These are phyloP conservation scores for Fusarium chaquense DNA, from an alignment of 2,329 filamentous ascomycete genomes.

Conservation along the genomic window DNA sequence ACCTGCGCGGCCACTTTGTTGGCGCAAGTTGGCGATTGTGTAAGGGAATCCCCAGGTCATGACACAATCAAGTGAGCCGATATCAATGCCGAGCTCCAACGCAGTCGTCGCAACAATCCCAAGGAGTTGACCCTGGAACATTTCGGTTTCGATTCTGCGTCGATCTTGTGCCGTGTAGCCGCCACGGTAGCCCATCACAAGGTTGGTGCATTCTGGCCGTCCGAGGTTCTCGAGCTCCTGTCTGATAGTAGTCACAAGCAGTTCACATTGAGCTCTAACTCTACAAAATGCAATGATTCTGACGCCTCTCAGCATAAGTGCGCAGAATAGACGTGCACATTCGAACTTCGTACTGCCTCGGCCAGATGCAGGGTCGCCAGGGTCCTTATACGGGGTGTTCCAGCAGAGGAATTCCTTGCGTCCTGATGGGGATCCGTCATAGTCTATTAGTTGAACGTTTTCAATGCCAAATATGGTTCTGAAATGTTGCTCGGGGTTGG, in stretches of 20 bases:
- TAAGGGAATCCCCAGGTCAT: constrained; percentile 96
- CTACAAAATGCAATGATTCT: constrained; percentile 93
- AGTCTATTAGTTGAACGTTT: constrained; percentile 84
- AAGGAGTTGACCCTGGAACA: constrained; percentile 95
- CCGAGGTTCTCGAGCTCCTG: constrained; percentile 80
- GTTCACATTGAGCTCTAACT: constrained; percentile 88
- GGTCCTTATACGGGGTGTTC: constrained; percentile 96
- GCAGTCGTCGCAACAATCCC: constrained; percentile 95
- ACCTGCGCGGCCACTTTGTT: constrained; percentile 94
- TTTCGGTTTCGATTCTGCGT: constrained; percentile 88
- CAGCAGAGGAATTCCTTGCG: constrained; percentile 96
- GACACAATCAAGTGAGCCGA: constrained; percentile 92
- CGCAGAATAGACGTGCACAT: constrained; percentile 90
- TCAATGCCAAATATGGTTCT: constrained; percentile 91
- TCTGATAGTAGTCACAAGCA: constrained; percentile 82
- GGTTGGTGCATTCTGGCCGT: constrained; percentile 76
- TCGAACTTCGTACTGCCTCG: constrained; percentile 85
- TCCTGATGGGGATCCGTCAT: constrained; percentile 89
- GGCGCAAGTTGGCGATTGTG: constrained; percentile 91
- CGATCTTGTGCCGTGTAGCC: constrained; percentile 95
- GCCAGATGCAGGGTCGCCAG: constrained; percentile 85
- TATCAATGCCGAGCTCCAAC: constrained; percentile 93
- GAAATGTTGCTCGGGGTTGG: constrained; percentile 93
- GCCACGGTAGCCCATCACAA: constrained; percentile 95
- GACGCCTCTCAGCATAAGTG: constrained; percentile 87